phyloP scores from a whole-genome alignment of 108 stramenopile genomes.

The Mayamaea pseudoterrestris region DNA sequence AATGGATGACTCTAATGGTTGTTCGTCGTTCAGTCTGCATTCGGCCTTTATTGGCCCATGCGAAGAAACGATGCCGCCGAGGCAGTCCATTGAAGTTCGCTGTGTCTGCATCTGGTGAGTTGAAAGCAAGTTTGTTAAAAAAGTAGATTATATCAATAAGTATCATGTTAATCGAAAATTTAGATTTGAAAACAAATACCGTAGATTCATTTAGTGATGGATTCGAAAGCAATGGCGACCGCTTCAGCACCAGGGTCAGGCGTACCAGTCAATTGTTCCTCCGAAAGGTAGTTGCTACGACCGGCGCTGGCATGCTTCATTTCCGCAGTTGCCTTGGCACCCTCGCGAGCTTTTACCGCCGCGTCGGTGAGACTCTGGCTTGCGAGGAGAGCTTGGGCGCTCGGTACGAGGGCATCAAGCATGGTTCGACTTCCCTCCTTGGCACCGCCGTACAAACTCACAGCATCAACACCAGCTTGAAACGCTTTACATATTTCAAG shows the following conservation, averaged over 20 bases:
- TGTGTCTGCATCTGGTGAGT: slow-evolving; percentile 6
- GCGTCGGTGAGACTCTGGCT: slow-evolving; percentile 28
- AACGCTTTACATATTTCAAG: slow-evolving; percentile 55
- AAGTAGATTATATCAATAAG: no score
- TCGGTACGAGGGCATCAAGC: slow-evolving; percentile 90
- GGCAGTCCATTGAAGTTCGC: slow-evolving; percentile 7
- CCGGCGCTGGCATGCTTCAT: slow-evolving; percentile 86
- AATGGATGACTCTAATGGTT: neutral
- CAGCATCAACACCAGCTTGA: slow-evolving; percentile 74
- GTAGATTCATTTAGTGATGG: no score
- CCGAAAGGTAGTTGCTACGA: slow-evolving; percentile 87
- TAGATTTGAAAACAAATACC: no score
- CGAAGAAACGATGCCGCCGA: neutral
- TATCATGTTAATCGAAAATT: no score
- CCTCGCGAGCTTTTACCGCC: slow-evolving; percentile 56
- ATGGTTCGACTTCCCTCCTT: slow-evolving; percentile 87
- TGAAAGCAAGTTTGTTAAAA: no score
- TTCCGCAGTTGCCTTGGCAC: slow-evolving; percentile 78
- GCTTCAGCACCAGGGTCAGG: slow-evolving; percentile 97
- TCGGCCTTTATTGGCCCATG: slow-evolving; percentile 4
- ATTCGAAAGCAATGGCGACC: slow-evolving; percentile 80
- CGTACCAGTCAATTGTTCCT: slow-evolving; percentile 66
- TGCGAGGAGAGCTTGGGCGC: slow-evolving; percentile 29
- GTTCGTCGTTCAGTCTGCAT: slow-evolving; percentile 4
- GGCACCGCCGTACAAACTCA: slow-evolving; percentile 90